A percentile compares a stretch with the other conserved stretches of the same genome.
Evolutionary conservation across 305 asterid genomes (phyloP).

Genomic region (Plantago coronopus): DNA sequence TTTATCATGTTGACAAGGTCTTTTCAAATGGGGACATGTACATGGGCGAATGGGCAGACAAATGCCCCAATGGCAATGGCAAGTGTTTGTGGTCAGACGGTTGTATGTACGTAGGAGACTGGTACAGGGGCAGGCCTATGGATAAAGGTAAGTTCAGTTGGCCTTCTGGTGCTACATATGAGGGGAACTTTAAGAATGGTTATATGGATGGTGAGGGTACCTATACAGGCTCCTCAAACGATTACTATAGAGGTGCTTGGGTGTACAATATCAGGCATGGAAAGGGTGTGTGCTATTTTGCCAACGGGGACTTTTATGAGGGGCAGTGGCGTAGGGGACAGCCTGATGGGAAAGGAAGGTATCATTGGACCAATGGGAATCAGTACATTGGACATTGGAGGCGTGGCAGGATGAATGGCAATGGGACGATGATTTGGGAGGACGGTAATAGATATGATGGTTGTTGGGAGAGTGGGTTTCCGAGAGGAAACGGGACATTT

Average conservation of each 20-base stretch:
- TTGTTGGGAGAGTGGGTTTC: slow-evolving; percentile 73
- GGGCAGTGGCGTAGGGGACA: slow-evolving; percentile 68
- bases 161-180: slow-evolving; percentile 93
- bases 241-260: slow-evolving; percentile 73
- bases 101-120: slow-evolving; percentile 83
- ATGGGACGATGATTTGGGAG: slow-evolving; percentile 72
- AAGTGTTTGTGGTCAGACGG: slow-evolving; percentile 85
- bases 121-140: slow-evolving; percentile 55
- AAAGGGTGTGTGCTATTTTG: slow-evolving; percentile 51
- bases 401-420: slow-evolving; percentile 68
- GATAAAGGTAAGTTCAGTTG: slow-evolving; percentile 86
- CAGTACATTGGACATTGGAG: slow-evolving; percentile 80
- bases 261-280: slow-evolving; percentile 62
- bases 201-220: slow-evolving; percentile 87
- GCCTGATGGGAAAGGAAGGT: slow-evolving; percentile 77
- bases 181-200: slow-evolving; percentile 79
- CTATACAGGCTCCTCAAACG: slow-evolving; percentile 59
- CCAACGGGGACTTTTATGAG: slow-evolving; percentile 70
- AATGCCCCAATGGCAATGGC: slow-evolving; percentile 69
- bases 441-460: slow-evolving; percentile 78
- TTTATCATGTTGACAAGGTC: slow-evolving; percentile 50
- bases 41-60: slow-evolving; percentile 72
- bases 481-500: slow-evolving; percentile 76
- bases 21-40: slow-evolving; percentile 71
- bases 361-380: slow-evolving; percentile 72